Base-by-base conservation (phyloP, 495 filamentous ascomycete genomes). In the Astrothelium subdiscretum region DNA sequence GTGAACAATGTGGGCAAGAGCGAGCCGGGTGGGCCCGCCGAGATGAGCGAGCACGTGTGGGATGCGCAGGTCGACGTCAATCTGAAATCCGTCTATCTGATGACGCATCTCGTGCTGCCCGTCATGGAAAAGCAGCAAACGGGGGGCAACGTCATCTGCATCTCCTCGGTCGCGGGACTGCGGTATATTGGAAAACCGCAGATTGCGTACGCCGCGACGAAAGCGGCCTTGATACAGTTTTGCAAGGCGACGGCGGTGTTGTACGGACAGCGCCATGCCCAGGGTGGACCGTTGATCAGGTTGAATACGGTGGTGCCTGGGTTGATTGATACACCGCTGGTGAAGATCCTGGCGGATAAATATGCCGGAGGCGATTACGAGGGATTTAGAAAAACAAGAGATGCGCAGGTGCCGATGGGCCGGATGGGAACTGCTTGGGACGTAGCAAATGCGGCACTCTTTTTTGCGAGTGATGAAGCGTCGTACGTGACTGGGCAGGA, bases 231-330 rank as follows among this genome's bases (percentile, higher is more conserved):
- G 38, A 62, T 63, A 58, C 65, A 67, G 32, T 80, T 82, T 43
- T 78, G 80, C 10, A 78, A 79, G 24, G 71, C 75, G 0, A 81
- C 79, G 0, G 77, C 79, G 3, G 74, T 81, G 0, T 76, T 80
- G 0, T 84, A 80, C 69, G 80, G 77, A 0, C 68, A 67, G 4
- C 61, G 62, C 18, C 29, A 51, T 27, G 72, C 72, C 32, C 68
- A 70, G 0, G 62, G 59, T 10, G 44, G 58, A n/a, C 57, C 60
- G 10, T 54, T 58, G 27, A 74, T 83, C 1, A 61, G 81, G 26
- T 59, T 85, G 64, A 84, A 83, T 65, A 80, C 76, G 0, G 75
- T 85, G 11, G 78, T 81, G 10, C 80, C 81, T 0, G 82, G 82
- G 3, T 65, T 81, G 60, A 80, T 71, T 12, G 71, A 76, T 58